Percentiles rank a stretch among this genome's conserved stretches.
phyloP scores from a whole-genome alignment of 2,329 filamentous ascomycete species.

The Diaporthe aspalathi region DNA sequence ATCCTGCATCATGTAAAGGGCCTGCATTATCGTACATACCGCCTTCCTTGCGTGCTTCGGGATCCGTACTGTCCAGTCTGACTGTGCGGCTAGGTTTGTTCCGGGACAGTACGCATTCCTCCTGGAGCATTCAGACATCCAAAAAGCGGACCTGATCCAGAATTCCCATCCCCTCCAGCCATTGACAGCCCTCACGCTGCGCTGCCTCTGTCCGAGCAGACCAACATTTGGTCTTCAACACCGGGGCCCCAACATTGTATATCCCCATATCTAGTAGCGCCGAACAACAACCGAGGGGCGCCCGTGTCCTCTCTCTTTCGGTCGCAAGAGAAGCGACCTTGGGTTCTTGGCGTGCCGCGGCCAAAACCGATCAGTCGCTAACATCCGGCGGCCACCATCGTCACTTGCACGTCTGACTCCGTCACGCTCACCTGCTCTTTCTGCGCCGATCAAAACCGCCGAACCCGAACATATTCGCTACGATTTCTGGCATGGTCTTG shows the following conservation, averaged over 20 bases:
- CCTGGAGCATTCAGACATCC: not conserved
- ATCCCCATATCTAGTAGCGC: conserved; percentile 24
- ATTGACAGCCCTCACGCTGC: not conserved
- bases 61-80: conserved; percentile 1
- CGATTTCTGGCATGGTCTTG: not conserved
- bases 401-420: not conserved
- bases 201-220: not conserved
- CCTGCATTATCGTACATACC: conserved; percentile 25
- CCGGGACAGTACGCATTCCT: conserved; percentile 17
- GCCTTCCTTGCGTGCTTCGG: conserved; percentile 18
- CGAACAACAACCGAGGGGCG: conserved; percentile 27
- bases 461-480: not conserved
- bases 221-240: conserved; percentile 16
- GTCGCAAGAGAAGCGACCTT: not conserved
- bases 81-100: not conserved
- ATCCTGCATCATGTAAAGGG: conserved; percentile 10
- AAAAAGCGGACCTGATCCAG: conserved; percentile 19
- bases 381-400: conserved; percentile 9
- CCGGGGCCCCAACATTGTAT: conserved; percentile 26
- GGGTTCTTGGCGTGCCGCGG: conserved; percentile 15
- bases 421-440: conserved; percentile 3
- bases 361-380: conserved; percentile 17
- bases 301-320: not conserved
- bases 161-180: not conserved
- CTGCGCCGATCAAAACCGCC: not conserved